Conservation (phyloP, 1,139 yeast species). For the Kazachstania sp. region DNA sequence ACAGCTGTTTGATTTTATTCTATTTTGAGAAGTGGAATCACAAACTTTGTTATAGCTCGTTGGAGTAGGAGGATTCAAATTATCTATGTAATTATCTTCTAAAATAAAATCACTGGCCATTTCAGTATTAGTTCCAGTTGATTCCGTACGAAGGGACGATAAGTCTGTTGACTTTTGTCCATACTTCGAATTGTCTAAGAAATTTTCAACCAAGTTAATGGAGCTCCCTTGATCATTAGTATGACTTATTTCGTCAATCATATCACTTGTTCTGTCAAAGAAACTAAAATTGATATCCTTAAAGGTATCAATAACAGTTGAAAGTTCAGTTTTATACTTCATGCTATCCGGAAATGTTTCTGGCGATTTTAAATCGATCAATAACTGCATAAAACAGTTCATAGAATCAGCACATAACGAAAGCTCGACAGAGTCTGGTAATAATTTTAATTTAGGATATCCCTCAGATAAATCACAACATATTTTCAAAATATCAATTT, state of each 20-base stretch:
- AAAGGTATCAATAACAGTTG: constrained; percentile 39
- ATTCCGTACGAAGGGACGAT: not conserved
- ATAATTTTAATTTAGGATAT: constrained; percentile 39
- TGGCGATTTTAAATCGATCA: constrained; percentile 67
- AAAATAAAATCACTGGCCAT: constrained; percentile 4
- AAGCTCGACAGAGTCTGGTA: constrained; percentile 42
- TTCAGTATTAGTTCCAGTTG: not conserved
- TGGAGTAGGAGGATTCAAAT: not conserved
- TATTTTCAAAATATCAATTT: constrained; percentile 10
- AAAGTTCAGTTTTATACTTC: constrained; percentile 39
- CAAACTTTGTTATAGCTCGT: not conserved
- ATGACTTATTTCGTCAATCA: not conserved
- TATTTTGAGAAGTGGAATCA: not conserved
- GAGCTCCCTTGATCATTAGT: not conserved
- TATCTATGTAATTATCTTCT: constrained; percentile 10
- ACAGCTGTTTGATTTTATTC: not conserved
- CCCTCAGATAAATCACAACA: constrained; percentile 1
- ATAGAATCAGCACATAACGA: constrained; percentile 82
- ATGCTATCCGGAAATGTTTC: constrained; percentile 49
- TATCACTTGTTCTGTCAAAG: constrained; percentile 9
- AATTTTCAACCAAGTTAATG: constrained; percentile 15
- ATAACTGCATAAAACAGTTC: constrained; percentile 56
- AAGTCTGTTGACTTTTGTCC: not conserved
- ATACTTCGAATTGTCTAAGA: constrained; percentile 9
- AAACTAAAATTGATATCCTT: constrained; percentile 38